Evolutionary conservation across 139 green algal genomes (phyloP).

Genomic region (Chlorella vulgaris): DNA sequence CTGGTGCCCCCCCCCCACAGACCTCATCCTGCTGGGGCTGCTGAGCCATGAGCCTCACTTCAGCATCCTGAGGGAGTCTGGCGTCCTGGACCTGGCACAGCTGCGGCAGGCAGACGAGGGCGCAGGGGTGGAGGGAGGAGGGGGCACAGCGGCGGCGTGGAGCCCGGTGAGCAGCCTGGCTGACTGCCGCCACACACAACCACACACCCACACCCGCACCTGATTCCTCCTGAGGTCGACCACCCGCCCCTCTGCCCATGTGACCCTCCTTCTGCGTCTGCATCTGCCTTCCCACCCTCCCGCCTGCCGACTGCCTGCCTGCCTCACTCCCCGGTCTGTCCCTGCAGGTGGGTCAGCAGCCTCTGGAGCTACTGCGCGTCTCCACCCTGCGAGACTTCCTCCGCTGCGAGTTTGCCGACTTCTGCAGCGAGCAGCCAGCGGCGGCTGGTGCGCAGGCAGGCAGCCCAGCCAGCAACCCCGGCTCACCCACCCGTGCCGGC

Average conservation of each 20-base stretch:
- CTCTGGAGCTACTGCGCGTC: constrained; percentile 65
- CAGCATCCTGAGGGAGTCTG: constrained; percentile 53
- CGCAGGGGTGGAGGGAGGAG: neutral
- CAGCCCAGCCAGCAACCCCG: neutral
- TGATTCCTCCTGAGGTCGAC: neutral
- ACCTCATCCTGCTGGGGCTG: constrained; percentile 79
- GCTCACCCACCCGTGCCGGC: neutral
- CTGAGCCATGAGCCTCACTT: constrained; percentile 79
- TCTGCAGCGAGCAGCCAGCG: constrained; percentile 20
- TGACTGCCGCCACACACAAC: too few relatives aligned
- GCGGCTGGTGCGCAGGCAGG: neutral
- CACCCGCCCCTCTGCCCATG: neutral
- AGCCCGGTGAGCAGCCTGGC: constrained; percentile 17
- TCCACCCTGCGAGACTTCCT: constrained; percentile 82
- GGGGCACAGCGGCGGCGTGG: neutral
- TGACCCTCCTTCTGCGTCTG: neutral
- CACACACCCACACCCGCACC: neutral
- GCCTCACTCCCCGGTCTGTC: too few relatives aligned
- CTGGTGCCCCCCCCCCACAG: too few relatives aligned
- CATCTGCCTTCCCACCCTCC: neutral
- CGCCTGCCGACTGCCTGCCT: too few relatives aligned
- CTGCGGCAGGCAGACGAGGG: constrained; percentile 13
- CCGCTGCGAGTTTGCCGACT: constrained; percentile 70
- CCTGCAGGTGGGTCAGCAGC: constrained; percentile 51
- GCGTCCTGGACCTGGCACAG: constrained; percentile 8